phyloP scores from a whole-genome alignment of 78 protist species.

The Protostelium mycophagum region DNA sequence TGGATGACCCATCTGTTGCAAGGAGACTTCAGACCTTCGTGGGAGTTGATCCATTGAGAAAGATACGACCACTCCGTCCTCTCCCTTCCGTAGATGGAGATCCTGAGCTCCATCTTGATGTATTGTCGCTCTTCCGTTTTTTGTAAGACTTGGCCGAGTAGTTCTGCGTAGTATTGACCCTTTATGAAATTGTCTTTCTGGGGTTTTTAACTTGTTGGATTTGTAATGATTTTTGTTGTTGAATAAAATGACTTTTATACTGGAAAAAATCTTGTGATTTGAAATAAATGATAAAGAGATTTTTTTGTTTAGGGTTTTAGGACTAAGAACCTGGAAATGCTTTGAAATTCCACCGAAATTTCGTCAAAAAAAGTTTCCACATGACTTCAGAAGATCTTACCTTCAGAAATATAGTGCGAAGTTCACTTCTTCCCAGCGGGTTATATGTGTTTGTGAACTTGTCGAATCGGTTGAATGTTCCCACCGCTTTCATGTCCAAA shows the following conservation, averaged over 20 bases:
- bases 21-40: slow-evolving; percentile 15
- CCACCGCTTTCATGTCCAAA: neutral
- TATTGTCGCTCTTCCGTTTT: slow-evolving; percentile 40
- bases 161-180: slow-evolving; percentile 83
- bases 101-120: slow-evolving; percentile 81
- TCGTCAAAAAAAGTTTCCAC: no score
- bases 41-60: slow-evolving; percentile 68
- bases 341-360: neutral
- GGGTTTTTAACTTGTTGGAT: no score
- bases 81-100: slow-evolving; percentile 84
- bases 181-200: slow-evolving; percentile 68
- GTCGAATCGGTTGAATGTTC: slow-evolving; percentile 71
- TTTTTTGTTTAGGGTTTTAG: no score
- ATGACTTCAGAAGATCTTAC: no score
- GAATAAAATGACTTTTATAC: no score
- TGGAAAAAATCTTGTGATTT: no score
- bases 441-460: slow-evolving; percentile 85
- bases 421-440: slow-evolving; percentile 56
- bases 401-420: slow-evolving; percentile 88
- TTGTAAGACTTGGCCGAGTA: slow-evolving; percentile 69
- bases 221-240: no score
- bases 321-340: no score
- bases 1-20: neutral
- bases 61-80: slow-evolving; percentile 74
- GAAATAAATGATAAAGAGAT: no score